Conservation (phyloP, 176 grass and related monocot genomes). For the Oryza punctata region DNA sequence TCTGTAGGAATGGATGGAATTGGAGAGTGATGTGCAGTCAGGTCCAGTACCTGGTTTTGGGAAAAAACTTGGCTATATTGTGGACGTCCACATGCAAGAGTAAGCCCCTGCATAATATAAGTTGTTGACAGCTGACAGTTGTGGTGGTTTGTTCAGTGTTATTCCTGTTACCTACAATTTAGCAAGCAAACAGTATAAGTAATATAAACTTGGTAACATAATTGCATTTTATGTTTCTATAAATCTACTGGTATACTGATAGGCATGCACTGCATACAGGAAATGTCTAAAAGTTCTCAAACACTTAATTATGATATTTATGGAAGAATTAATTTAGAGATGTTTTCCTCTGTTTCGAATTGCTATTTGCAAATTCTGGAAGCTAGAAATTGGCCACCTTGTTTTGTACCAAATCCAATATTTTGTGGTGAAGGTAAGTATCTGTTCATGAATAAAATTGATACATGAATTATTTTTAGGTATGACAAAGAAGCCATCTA, state of each 20-base stretch:
- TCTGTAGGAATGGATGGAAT: conserved; percentile 78
- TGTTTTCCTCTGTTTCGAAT: not conserved
- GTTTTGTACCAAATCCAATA: conserved; percentile 9
- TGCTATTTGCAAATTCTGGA: conserved; percentile 19
- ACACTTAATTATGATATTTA: not conserved
- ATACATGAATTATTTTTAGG: conserved; percentile 46
- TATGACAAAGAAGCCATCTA: conserved; percentile 92
- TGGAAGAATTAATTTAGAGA: not conserved
- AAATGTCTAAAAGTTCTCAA: not conserved
- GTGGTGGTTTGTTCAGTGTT: conserved; percentile 11
- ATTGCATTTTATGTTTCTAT: conserved; percentile 12
- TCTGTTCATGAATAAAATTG: conserved; percentile 19
- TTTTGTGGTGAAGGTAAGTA: not conserved
- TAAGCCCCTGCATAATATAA: conserved; percentile 49
- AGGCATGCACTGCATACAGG: conserved; percentile 19
- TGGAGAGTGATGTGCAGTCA: conserved; percentile 71
- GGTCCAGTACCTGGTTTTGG: conserved; percentile 74
- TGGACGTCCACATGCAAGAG: conserved; percentile 83
- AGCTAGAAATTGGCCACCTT: conserved; percentile 25
- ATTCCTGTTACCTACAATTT: conserved; percentile 11
- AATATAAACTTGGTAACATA: not conserved
- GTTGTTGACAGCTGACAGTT: not conserved
- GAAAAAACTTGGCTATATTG: conserved; percentile 72
- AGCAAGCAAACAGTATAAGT: conserved; percentile 10
- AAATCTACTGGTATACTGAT: conserved; percentile 24